These are phyloP conservation scores for Aspergillus egyptiacus DNA, from an alignment of 495 filamentous ascomycete species.

Conservation along the genomic window DNA sequence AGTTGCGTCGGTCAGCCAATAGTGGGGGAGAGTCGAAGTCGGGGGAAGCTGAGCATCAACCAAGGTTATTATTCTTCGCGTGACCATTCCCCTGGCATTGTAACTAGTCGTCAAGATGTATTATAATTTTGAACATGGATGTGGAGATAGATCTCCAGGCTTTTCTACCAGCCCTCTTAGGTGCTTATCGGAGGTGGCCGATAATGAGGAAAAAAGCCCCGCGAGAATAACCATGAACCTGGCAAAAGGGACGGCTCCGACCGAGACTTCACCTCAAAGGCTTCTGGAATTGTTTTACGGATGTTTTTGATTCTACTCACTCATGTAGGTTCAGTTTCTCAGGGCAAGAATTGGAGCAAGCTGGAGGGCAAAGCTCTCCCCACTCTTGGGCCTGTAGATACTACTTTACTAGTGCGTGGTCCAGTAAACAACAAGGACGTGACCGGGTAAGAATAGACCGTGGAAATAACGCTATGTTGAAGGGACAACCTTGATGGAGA, in stretches of 20 bases:
- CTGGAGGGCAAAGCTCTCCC: not conserved
- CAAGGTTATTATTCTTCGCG: not conserved
- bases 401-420: too few species aligned
- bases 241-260: constrained; percentile 5
- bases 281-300: not conserved
- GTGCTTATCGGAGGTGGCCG: constrained; percentile 15
- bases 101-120: not conserved
- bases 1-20: constrained; percentile 1
- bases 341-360: too few species aligned
- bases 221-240: not conserved
- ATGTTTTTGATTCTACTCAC: not conserved
- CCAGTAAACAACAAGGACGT: too few species aligned
- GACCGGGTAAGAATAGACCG: too few species aligned
- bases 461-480: not conserved
- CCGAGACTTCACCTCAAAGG: not conserved
- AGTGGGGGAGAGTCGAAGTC: constrained; percentile 10
- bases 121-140: not conserved
- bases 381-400: not conserved
- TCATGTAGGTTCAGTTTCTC: too few species aligned
- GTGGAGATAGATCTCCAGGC: not conserved
- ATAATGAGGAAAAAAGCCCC: not conserved
- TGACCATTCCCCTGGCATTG: not conserved
- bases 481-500: too few species aligned
- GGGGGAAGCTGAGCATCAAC: constrained; percentile 1
- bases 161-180: not conserved